A percentile compares a stretch with the other conserved stretches of the same genome.
phyloP scores from a whole-genome alignment of 306 rosid genomes.

The Rubus idaeus region DNA sequence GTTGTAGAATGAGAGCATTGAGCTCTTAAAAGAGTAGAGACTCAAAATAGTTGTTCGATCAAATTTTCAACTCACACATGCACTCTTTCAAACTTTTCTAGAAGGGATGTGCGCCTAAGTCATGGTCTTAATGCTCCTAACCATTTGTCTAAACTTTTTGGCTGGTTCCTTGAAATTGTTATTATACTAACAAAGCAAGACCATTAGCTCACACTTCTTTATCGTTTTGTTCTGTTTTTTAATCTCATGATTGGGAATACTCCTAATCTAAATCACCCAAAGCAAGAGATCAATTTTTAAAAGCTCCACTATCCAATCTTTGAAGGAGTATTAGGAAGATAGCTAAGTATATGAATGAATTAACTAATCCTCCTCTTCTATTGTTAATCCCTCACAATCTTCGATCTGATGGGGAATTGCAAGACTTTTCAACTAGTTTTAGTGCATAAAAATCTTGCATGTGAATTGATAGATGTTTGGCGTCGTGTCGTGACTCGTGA shows the following conservation, averaged over 20 bases:
- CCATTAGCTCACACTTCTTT: constrained; percentile 6
- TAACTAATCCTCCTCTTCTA: constrained; percentile 27
- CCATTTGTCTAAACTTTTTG: constrained; percentile 35
- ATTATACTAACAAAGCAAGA: constrained; percentile 4
- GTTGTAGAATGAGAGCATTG: background rate
- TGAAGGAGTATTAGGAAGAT: constrained; percentile 36
- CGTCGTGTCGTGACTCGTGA: too few relatives aligned
- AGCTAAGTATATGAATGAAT: constrained; percentile 25
- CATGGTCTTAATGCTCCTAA: constrained; percentile 28
- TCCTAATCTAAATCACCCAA: constrained; percentile 25
- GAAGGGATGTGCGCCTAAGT: constrained; percentile 25
- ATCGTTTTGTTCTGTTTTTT: constrained; percentile 23
- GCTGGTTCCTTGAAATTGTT: constrained; percentile 19
- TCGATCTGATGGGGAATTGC: constrained; percentile 18
- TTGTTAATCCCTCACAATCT: constrained; percentile 24
- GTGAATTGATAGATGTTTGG: constrained; percentile 18
- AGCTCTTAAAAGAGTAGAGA: too few relatives aligned
- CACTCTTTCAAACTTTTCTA: constrained; percentile 2
- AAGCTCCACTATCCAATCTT: constrained; percentile 36
- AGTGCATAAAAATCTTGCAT: constrained; percentile 1
- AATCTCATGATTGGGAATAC: constrained; percentile 39
- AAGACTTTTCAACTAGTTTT: constrained; percentile 11
- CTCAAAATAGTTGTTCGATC: background rate
- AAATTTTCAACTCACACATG: background rate
- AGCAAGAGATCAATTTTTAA: constrained; percentile 21